phyloP scores from a whole-genome alignment of 2,329 filamentous ascomycete species.

The Davidsoniella australis region DNA sequence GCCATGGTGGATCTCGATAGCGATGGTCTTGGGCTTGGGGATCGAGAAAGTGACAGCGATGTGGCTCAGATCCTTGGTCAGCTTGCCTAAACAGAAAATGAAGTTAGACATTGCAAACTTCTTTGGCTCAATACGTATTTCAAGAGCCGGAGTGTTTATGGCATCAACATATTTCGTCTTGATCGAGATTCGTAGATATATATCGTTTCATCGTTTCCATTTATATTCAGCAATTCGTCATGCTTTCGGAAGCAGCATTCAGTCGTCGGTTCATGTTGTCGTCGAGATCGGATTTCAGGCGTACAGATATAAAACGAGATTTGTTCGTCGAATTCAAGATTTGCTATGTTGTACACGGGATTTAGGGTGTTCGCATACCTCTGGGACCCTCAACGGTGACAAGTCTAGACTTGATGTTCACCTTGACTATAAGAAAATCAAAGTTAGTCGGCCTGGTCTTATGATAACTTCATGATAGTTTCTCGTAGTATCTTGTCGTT shows the following conservation, averaged over 20 bases:
- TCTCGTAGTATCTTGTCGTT: slow-evolving; percentile 1
- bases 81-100: slow-evolving; percentile 49
- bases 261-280: neutral
- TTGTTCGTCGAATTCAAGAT: neutral
- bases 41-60: slow-evolving; percentile 89
- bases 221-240: too few relatives aligned
- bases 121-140: too few relatives aligned
- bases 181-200: too few relatives aligned
- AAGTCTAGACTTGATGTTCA: slow-evolving; percentile 89
- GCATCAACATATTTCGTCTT: too few relatives aligned
- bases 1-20: slow-evolving; percentile 98
- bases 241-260: too few relatives aligned
- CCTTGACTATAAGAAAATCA: slow-evolving; percentile 56
- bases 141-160: too few relatives aligned
- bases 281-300: neutral
- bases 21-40: slow-evolving; percentile 72
- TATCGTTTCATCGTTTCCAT: too few relatives aligned
- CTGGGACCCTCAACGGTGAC: slow-evolving; percentile 95
- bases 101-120: slow-evolving; percentile 4
- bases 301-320: neutral
- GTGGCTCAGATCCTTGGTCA: slow-evolving; percentile 92
- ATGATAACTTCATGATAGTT: neutral
- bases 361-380: slow-evolving; percentile 36
- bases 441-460: neutral
- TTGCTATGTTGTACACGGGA: neutral